Conservation (phyloP, 441 rosid genomes). For the Dalechampia spathulata region DNA sequence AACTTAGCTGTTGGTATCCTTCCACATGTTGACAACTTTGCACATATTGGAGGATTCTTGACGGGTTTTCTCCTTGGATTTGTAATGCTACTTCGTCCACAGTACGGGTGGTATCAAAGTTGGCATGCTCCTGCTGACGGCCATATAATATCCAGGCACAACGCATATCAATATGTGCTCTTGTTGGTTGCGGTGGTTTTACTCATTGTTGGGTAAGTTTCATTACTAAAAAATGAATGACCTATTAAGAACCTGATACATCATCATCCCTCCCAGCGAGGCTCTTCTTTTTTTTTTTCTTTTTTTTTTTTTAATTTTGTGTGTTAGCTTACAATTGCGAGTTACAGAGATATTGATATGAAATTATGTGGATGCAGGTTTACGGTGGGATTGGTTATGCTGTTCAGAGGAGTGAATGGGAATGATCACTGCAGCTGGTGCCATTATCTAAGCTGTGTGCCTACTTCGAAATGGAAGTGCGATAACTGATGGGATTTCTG, state of each 20-base stretch:
- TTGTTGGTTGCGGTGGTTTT: constrained; percentile 36
- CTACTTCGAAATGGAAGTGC: constrained; percentile 74
- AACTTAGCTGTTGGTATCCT: constrained; percentile 81
- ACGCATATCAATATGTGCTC: constrained; percentile 54
- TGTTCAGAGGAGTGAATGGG: constrained; percentile 64
- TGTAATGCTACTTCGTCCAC: constrained; percentile 64
- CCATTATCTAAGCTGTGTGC: constrained; percentile 60
- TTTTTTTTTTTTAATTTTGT: too few relatives aligned
- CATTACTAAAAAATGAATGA: too few relatives aligned
- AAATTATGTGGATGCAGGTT: too few relatives aligned
- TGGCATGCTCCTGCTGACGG: constrained; percentile 38
- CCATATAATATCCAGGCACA: constrained; percentile 50
- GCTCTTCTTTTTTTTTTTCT: too few relatives aligned
- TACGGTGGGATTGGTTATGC: constrained; percentile 52
- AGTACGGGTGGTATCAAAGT: constrained; percentile 50
- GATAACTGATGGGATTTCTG: constrained; percentile 37
- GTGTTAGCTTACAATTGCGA: too few relatives aligned
- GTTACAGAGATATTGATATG: too few relatives aligned
- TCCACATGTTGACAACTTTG: constrained; percentile 90
- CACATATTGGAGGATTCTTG: constrained; percentile 88
- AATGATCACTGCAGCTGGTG: constrained; percentile 81
- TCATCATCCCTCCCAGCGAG: too few relatives aligned
- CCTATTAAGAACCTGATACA: too few relatives aligned
- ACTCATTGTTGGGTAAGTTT: constrained; percentile 54
- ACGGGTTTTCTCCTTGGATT: constrained; percentile 82